Evolutionary conservation across 106 monocot genomes (phyloP).

Genomic region (Hemerocallis citrina): DNA sequence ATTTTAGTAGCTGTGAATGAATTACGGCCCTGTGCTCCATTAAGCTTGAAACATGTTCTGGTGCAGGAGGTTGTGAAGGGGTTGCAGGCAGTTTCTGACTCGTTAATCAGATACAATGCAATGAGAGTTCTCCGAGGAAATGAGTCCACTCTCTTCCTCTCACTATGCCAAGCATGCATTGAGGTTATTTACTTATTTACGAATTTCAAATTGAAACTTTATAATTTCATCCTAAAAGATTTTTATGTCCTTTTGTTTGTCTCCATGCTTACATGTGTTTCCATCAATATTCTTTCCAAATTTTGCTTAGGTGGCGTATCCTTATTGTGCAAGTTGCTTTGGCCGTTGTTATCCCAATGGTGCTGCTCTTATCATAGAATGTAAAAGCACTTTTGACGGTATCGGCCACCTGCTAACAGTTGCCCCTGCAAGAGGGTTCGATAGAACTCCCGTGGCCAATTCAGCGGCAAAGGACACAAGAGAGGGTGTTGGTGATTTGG

Average conservation of each 20-base stretch:
- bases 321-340: constrained; percentile 75
- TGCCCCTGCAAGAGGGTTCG: not conserved
- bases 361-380: constrained; percentile 50
- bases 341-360: constrained; percentile 87
- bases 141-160: constrained; percentile 84
- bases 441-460: not conserved
- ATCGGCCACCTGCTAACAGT: constrained; percentile 20
- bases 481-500: not conserved
- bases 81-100: constrained; percentile 71
- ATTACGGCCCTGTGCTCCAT: constrained; percentile 80
- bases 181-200: constrained; percentile 45
- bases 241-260: not conserved
- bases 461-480: not conserved
- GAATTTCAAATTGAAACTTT: no score
- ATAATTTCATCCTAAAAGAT: no score
- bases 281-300: not conserved
- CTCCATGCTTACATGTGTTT: not conserved
- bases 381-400: constrained; percentile 43
- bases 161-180: constrained; percentile 78
- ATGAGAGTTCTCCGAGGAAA: constrained; percentile 71
- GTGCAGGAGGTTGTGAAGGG: constrained; percentile 72
- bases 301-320: constrained; percentile 67
- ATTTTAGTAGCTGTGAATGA: constrained; percentile 91
- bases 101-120: constrained; percentile 68
- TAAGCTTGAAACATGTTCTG: constrained; percentile 60